phyloP scores from a whole-genome alignment of 805 yeast species.

The Schwanniomyces sp. region DNA sequence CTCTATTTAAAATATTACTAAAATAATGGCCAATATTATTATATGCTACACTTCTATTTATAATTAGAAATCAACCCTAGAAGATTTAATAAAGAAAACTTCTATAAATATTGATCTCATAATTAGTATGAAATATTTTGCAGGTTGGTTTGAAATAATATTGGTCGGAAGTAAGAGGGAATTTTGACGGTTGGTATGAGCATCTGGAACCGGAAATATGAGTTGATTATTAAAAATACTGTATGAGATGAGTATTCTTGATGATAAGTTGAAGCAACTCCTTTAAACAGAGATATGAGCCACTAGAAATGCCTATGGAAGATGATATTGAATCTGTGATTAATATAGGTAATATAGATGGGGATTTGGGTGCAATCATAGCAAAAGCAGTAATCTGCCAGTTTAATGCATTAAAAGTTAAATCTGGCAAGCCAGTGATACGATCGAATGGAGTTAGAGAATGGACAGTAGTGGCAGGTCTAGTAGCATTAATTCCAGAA shows the following conservation, averaged over 20 bases:
- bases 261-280: neutral
- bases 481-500: constrained; percentile 44
- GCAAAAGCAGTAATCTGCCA: constrained; percentile 23
- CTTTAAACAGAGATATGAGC: neutral
- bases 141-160: too few relatives aligned
- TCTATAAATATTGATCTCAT: too few relatives aligned
- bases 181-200: too few relatives aligned
- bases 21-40: too few relatives aligned
- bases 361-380: constrained; percentile 14
- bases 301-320: neutral
- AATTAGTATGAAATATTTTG: too few relatives aligned
- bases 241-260: neutral
- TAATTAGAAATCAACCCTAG: too few relatives aligned
- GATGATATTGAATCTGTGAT: neutral
- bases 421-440: constrained; percentile 56
- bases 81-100: too few relatives aligned
- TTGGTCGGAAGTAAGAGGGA: too few relatives aligned
- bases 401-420: constrained; percentile 28
- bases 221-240: too few relatives aligned
- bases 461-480: constrained; percentile 82
- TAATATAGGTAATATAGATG: neutral
- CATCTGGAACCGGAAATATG: too few relatives aligned
- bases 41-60: too few relatives aligned
- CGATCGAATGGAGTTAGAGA: constrained; percentile 68
- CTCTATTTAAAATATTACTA: too few relatives aligned